A percentile compares a stretch with the other conserved stretches of the same genome.
phyloP scores from a whole-genome alignment of 2,329 filamentous ascomycete species.

The Arachnopeziza araneosa region DNA sequence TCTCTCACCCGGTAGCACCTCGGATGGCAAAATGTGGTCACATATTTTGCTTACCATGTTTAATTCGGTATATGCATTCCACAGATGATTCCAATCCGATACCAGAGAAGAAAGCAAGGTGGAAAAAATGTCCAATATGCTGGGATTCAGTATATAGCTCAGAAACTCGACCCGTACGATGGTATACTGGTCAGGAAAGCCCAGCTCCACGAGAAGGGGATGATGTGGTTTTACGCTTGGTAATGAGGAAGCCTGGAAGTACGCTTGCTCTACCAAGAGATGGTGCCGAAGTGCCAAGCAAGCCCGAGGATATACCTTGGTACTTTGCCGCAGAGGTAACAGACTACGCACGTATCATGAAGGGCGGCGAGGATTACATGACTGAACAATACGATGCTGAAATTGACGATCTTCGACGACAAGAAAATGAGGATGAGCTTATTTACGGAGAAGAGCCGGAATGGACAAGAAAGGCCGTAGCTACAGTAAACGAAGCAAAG shows the following conservation, averaged over 20 bases:
- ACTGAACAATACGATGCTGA: slow-evolving; percentile 72
- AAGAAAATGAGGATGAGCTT: slow-evolving; percentile 84
- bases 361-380: slow-evolving; percentile 88
- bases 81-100: slow-evolving; percentile 57
- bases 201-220: slow-evolving; percentile 74
- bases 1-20: slow-evolving; percentile 86
- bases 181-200: slow-evolving; percentile 84
- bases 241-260: slow-evolving; percentile 73
- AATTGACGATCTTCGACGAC: slow-evolving; percentile 64
- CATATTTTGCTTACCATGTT: slow-evolving; percentile 89
- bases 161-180: slow-evolving; percentile 82
- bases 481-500: slow-evolving; percentile 66
- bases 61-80: slow-evolving; percentile 94
- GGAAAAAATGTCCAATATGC: slow-evolving; percentile 96
- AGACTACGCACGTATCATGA: slow-evolving; percentile 95
- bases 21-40: slow-evolving; percentile 97
- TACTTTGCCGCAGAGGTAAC: slow-evolving; percentile 89
- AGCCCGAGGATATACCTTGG: slow-evolving; percentile 82
- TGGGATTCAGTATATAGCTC: slow-evolving; percentile 90
- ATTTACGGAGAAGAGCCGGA: slow-evolving; percentile 91
- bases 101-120: slow-evolving; percentile 65
- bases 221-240: slow-evolving; percentile 83
- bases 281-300: slow-evolving; percentile 60
- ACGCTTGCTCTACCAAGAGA: slow-evolving; percentile 86
- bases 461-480: slow-evolving; percentile 82